Evolutionary conservation across 768 basidiomycete species (phyloP).

Genomic region (Stropharia rugosoannulata): DNA sequence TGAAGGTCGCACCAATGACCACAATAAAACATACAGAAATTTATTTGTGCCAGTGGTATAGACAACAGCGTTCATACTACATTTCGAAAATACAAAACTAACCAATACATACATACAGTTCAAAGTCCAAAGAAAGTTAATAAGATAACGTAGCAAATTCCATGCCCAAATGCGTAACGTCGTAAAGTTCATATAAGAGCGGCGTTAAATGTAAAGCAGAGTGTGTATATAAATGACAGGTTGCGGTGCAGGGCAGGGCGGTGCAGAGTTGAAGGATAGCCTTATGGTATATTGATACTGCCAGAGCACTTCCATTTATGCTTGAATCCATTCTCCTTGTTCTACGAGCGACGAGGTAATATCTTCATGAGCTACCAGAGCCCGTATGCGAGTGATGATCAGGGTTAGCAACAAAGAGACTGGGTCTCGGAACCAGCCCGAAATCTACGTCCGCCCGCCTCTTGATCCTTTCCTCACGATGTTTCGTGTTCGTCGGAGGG

Average conservation of each 20-base stretch:
- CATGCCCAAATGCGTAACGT: no score
- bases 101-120: background rate
- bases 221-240: no score
- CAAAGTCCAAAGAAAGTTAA: background rate
- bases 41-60: background rate
- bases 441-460: slow-evolving; percentile 49
- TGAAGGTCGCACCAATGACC: no score
- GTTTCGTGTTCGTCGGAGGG: slow-evolving; percentile 38
- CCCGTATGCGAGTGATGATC: slow-evolving; percentile 32
- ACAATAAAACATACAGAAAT: background rate
- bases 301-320: background rate
- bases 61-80: background rate
- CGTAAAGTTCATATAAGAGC: no score
- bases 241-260: no score
- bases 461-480: slow-evolving; percentile 40
- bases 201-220: no score
- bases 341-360: background rate
- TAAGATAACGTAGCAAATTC: background rate
- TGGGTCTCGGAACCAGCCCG: slow-evolving; percentile 61
- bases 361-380: slow-evolving; percentile 6
- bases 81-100: background rate
- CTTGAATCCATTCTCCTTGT: background rate
- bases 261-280: no score
- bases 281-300: background rate
- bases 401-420: slow-evolving; percentile 76